Evolutionary conservation across 495 filamentous ascomycete species (phyloP), one percentile per base, ranked within the genome.

Genomic region (Penicillium desertorum): DNA sequence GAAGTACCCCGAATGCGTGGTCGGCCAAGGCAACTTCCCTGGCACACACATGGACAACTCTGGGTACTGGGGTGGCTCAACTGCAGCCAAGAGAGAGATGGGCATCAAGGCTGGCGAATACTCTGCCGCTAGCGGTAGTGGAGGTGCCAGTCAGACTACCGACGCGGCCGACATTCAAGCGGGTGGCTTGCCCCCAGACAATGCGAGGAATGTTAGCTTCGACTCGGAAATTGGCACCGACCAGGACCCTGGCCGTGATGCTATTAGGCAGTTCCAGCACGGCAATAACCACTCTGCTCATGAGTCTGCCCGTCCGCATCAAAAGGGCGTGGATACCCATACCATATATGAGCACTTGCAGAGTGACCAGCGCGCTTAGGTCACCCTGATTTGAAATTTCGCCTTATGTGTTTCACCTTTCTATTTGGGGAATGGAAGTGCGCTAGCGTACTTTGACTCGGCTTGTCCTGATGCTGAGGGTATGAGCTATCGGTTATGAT

Each of bases 191-290:
- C 69, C 79, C n/a, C 63, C 68, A 25, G 58, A 72, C 22, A 66
- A 74, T 22, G 68, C 51, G 17, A 76, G 81, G 19, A 88, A 87
- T 55, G 81, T 79, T 16, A 86, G 82, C 63, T 87, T 83, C 65
- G 81, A 65, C 46, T 65, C 73, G 20, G 82, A 86, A 3, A 83
- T 88, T 64, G 86, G 86, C 5, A 70, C 70, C 7, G 63, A 81
- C 55, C 75, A 86, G 56, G 86, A 88, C 71, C 86, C 86, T 20
- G 83, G 82, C n/a, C 69, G 85, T 23, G 56, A 69, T 17, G 83
- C 83, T 14, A 76, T 79, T 71, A 54, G 70, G 23, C 73, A 78
- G 51, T 78, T 83, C 58, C 65, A 80, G 72, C 70, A 63, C 39
- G 57, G 45, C 17, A 65, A 67, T 52, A 72, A 71, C 39, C 63